These are phyloP conservation scores for Rhizopogon roseolus DNA, from an alignment of 768 basidiomycete species.

Conservation along the genomic window DNA sequence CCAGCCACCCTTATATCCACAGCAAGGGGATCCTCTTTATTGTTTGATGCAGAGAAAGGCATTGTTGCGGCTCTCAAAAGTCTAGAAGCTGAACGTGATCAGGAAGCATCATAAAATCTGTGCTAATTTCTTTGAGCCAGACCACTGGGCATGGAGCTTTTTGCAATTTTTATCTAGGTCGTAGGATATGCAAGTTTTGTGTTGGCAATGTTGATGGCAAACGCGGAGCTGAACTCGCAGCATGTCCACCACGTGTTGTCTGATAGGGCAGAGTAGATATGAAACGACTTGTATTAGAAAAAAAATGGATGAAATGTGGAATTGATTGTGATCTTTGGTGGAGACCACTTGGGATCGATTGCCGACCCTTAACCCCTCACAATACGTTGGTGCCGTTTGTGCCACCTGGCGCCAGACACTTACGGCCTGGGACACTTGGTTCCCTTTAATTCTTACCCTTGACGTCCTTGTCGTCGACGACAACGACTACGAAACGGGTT, in stretches of 20 bases:
- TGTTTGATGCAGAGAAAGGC: conserved; percentile 58
- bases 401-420: conserved; percentile 10
- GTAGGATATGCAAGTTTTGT: not conserved
- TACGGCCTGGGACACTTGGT: conserved; percentile 8
- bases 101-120: not conserved
- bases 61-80: conserved; percentile 45
- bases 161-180: not conserved
- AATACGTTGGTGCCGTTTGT: conserved; percentile 8
- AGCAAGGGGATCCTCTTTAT: conserved; percentile 42
- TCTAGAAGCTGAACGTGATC: conserved; percentile 14
- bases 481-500: conserved; percentile 7
- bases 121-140: not conserved
- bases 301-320: not conserved
- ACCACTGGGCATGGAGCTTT: not conserved
- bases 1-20: conserved; percentile 32
- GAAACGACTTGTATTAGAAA: not conserved
- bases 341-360: conserved; percentile 9
- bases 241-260: not conserved
- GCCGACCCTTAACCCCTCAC: conserved; percentile 27
- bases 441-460: conserved; percentile 9
- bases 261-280: not conserved
- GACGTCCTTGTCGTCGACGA: conserved; percentile 12
- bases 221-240: not conserved
- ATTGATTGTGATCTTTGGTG: conserved; percentile 4
- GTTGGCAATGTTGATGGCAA: not conserved